Base-by-base conservation (phyloP, 257 asterid species). In the Solanum peruvianum region DNA sequence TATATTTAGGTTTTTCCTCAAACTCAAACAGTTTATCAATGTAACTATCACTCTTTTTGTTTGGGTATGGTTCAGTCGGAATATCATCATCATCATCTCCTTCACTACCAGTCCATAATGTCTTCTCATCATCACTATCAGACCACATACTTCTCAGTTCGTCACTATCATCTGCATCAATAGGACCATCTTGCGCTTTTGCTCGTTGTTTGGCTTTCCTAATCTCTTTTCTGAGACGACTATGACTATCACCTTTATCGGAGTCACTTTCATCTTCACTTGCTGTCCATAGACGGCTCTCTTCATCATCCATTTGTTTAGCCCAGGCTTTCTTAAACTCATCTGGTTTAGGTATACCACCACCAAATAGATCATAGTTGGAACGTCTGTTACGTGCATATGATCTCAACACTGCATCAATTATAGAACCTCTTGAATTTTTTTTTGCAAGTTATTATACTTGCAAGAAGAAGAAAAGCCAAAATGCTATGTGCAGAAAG, bases 101-200 rank as follows among this genome's bases (percentile, higher is more conserved):
- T 90, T 96, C 99, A 35, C 93, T 95, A 3, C 98, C 98, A 2
- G 97, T 95, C 99, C 98, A 97, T 37, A 95, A 90, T 86, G 92
- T 89, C 87, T 94, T 97, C 90, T 95, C 99, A 60, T 94, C 99
- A 23, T 97, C 99, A 67, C 97, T 91, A 2, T 87, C 98, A 3
- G 98, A 93, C 95, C 94, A 94, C 58, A 97, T 87, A 78, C 96
- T 90, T 89, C 91, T 69, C 73, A 95, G 90, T 37, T 94, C 98
- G 41, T 97, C 99, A 85, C 98, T 94, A 83, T 97, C 99, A 89
- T 95, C 98, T 9, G 98, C 98, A 89, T 96, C 98, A 39, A 93
- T 92, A 33, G 60, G 90, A 82, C 92, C 94, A 7, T 95, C 93
- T 3, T 87, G 94, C 73, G 88, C 87, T 86, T 89, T 92, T 2